phyloP scores from a whole-genome alignment of 176 grass and related monocot species.

The Dendrocalamus sinicus region DNA sequence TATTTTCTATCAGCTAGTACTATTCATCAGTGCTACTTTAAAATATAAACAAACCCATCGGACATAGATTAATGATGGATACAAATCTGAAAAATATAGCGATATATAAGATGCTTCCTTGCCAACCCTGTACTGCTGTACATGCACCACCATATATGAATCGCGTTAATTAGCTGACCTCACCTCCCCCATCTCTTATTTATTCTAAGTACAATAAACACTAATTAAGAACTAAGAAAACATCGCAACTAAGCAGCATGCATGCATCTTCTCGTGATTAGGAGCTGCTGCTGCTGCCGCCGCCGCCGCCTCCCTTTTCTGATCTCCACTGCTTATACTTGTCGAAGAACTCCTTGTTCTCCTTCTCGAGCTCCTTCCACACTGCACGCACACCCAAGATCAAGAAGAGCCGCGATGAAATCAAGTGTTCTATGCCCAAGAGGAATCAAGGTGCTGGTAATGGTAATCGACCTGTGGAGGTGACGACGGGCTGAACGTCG shows the following conservation, averaged over 20 bases:
- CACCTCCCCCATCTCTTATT: neutral
- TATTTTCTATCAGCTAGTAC: too few species aligned
- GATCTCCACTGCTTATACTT: conserved; percentile 51
- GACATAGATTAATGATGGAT: neutral
- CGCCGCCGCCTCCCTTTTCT: neutral
- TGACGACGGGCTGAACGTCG: conserved; percentile 63
- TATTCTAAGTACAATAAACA: neutral
- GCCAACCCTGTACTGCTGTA: conserved; percentile 48
- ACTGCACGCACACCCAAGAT: conserved; percentile 44
- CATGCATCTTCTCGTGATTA: conserved; percentile 8
- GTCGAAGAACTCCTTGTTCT: conserved; percentile 84
- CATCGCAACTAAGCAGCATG: neutral
- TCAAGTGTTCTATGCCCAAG: neutral
- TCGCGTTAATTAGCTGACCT: neutral
- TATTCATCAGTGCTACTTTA: too few species aligned
- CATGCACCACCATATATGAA: neutral
- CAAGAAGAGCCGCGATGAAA: neutral
- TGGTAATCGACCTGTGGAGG: conserved; percentile 64
- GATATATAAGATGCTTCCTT: neutral
- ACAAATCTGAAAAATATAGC: neutral
- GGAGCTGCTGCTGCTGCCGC: neutral
- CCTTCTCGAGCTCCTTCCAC: conserved; percentile 95
- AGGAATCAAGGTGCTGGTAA: neutral
- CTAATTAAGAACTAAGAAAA: neutral
- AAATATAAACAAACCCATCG: too few species aligned